A percentile compares a stretch with the other conserved stretches of the same genome.
These are phyloP conservation scores for Neopestalotiopsis sp. DNA, from an alignment of 2,329 filamentous ascomycete species.

Conservation along the genomic window DNA sequence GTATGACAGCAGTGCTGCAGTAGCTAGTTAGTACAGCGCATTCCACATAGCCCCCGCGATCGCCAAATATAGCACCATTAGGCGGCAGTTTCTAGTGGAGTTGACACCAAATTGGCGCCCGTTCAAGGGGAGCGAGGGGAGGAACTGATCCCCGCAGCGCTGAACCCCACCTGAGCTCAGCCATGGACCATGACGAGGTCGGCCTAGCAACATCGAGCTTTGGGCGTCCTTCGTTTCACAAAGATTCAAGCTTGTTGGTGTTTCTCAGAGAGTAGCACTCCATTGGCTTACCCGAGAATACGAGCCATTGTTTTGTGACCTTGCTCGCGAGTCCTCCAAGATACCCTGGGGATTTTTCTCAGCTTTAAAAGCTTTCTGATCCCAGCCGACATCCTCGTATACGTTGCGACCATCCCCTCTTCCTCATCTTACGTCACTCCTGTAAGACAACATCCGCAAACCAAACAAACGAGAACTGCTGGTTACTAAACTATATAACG, in stretches of 20 bases:
- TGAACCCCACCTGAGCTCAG: not conserved
- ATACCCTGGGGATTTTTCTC: not conserved
- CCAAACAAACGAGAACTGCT: not conserved
- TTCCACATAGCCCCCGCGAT: not conserved
- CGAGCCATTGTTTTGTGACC: not conserved
- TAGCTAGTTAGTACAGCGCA: not conserved
- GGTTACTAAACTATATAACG: not conserved
- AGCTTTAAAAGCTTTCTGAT: not conserved
- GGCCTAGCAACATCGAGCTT: not conserved
- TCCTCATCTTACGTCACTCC: conserved; percentile 15
- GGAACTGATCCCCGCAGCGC: not conserved
- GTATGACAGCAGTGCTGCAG: not conserved
- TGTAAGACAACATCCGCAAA: conserved; percentile 2
- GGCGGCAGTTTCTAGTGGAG: not conserved
- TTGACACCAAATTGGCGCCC: not conserved
- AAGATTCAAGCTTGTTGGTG: not conserved
- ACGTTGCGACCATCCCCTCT: not conserved
- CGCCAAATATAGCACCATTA: not conserved
- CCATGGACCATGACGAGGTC: conserved; percentile 8
- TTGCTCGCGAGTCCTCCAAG: not conserved
- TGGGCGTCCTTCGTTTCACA: not conserved
- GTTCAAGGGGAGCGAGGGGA: not conserved
- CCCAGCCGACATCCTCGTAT: not conserved
- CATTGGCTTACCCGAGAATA: not conserved
- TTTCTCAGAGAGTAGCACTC: not conserved